Percentiles rank a stretch among this genome's conserved stretches.
phyloP scores from a whole-genome alignment of 768 basidiomycete genomes.

The Tulasnella sp. region DNA sequence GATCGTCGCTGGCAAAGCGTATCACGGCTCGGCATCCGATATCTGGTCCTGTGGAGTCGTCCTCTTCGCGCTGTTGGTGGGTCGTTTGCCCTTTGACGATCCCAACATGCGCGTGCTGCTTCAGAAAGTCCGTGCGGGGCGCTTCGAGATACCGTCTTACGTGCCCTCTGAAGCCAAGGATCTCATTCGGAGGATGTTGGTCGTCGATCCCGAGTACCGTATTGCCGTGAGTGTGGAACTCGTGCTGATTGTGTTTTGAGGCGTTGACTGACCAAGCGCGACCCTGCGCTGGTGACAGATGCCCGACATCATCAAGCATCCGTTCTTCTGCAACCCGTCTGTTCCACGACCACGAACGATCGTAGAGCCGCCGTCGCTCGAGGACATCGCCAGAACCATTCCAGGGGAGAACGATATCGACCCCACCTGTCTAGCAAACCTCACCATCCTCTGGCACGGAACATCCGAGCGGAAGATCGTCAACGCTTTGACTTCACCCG shows the following conservation, averaged over 20 bases:
- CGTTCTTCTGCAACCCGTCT: constrained; percentile 55
- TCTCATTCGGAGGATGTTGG: constrained; percentile 75
- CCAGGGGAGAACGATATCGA: constrained; percentile 60
- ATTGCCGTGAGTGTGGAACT: constrained; percentile 52
- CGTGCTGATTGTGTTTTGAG: too few relatives aligned
- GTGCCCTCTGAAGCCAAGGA: constrained; percentile 79
- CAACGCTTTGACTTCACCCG: constrained; percentile 17
- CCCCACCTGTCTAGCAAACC: constrained; percentile 60
- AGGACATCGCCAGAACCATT: constrained; percentile 58
- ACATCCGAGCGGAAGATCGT: constrained; percentile 32
- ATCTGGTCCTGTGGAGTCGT: constrained; percentile 98
- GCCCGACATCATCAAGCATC: constrained; percentile 71
- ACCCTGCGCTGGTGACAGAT: constrained; percentile 43
- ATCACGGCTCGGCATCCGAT: constrained; percentile 81
- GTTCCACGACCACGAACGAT: constrained; percentile 29
- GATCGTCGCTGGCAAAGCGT: constrained; percentile 84
- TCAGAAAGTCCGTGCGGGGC: constrained; percentile 75
- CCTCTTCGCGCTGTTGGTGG: constrained; percentile 79
- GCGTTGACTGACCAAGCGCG: background rate
- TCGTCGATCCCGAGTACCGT: constrained; percentile 66
- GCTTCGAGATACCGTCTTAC: constrained; percentile 70
- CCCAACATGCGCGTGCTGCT: constrained; percentile 57
- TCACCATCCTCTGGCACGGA: constrained; percentile 72
- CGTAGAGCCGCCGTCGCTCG: constrained; percentile 48
- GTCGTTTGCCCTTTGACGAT: constrained; percentile 89